Evolutionary conservation across 305 asterid genomes (phyloP), one percentile per base, ranked within the genome.

Genomic region (Rubia occidens): DNA sequence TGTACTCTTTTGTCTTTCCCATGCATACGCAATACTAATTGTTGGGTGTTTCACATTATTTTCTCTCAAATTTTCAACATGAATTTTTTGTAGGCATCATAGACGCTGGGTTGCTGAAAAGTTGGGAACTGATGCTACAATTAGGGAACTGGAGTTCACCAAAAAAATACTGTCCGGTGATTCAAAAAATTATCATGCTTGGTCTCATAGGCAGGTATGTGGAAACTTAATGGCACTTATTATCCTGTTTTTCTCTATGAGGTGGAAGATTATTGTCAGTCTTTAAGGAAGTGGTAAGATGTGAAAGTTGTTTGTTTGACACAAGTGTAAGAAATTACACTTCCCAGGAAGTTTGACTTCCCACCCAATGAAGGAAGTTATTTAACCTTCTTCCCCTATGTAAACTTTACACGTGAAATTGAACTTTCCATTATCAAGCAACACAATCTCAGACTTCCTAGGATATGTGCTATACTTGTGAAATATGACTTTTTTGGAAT

Each of bases 161-260:
- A 83, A 75, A 79, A 84, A 78, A 79, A 81, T 87, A 60, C 87
- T 94, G 74, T 49, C 76, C 54, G 75, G 70, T 65, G 99, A 94
- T 86, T 93, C 99, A 73, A 94, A 94, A 80, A 74, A 94, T 77
- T 94, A 94, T 84, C 99, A 90, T 74, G 95, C 97, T 35, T 94
- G 99, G 99, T 90, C 96, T 69, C 97, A 94, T 79, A 85, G 99
- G 82, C 99, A 93, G 96, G 98, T 93, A 66, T 2, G 20, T 17
- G 40, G 39, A 49, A 61, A 58, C 29, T 20, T 43, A 14, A 11
- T 18, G 63, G 82, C 66, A 24, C 68, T 54, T 18, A 65, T 68
- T 60, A 64, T 37, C 71, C 35, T 18, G 65, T 56, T 63, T 65
- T 67, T 62, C 32, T 72, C 55, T 51, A 64, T 29, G n/a, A 58